Base-by-base conservation (phyloP, 805 yeast species). In the Saturnispora halmiae region DNA sequence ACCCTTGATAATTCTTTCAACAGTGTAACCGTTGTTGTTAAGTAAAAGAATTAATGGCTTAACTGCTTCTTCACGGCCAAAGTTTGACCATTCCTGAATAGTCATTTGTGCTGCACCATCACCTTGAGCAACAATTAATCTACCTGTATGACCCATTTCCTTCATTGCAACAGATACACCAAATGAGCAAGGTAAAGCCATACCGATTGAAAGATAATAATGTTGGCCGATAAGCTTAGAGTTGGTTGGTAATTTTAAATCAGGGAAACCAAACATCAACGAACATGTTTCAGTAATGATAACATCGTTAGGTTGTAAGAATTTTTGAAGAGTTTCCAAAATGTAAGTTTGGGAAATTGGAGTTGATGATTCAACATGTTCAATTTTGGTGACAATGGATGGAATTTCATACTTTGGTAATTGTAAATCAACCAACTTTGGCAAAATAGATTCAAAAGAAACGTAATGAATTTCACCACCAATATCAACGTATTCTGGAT, bases 51-150 rank as follows among this genome's bases (percentile, higher is more conserved):
- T 70, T 31, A 80, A 73, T 18, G 94, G 85, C 28, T 72, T 73
- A 31, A 81, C 66, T 2, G 84, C 69, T 1, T 85, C 74, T 37
- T 79, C 60, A 32, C 55, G 43, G 39, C 48, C 46, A 40, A 50
- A 58, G 28, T 51, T 52, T 11, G 59, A 46, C 13, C 58, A 36
- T 55, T 88, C 96, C 67, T 88, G 95, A 41, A 82, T 68, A 4
- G 96, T 86, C 95, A 88, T 83, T 65, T 85, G 95, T 2, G 95
- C 90, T 2, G 95, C 79, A 1, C 96, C 96, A 58, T 88, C 96
- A 42, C 96, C 96, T 65, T 83, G 87, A 14, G 85, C 63, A 19
- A 87, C 65, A 16, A 85, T 66, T 34, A 87, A 67, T 51, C 94
- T 72, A 3, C 52, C 38, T 5, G 66, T 63, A 27, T 36, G 31